Base-by-base conservation (phyloP, 192 early-diverging fungal genomes). In the Umbelopsis sp. region DNA sequence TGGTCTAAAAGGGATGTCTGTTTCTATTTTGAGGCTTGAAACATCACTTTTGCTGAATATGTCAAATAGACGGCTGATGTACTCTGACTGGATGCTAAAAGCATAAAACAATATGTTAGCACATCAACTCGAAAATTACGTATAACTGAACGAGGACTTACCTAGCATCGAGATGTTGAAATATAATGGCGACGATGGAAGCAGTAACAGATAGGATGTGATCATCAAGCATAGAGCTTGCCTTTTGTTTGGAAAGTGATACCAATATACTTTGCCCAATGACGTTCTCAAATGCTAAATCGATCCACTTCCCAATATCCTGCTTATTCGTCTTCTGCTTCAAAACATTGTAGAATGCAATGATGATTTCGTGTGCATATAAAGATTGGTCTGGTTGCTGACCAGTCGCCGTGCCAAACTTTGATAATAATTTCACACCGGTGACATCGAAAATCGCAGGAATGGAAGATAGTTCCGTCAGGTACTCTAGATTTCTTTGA, bases 291-390 rank as follows among this genome's bases (percentile, higher is more conserved):
- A 86, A 56, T 12, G 87, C 44, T 12, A 56, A 45, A 9, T 80
- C 66, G 21, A 84, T 71, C 53, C 81, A 83, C 16, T 72, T 73
- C 5, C 77, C 67, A 38, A 83, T 68, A 54, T 89, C 84, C 0
- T 70, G 41, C 25, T 66, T 36, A 11, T 70, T 32, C 6, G 77
- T 71, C 52, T 83, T 84, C n/a, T 69, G 54, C 29, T 80, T 68
- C 6, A 87, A 47, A 17, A 87, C 51, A 29, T 69, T 70, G 31
- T 82, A 38, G 10, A 91, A 67, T 1, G 88, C 75, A 9, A 66
- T 56, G 16, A 88, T 71, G 16, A 91, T 72, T 9, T 78, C 76
- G 21, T 79, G 71, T 4, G 84, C 76, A 73, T 91, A 91, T 0
- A 71, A 49, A n/a, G 70, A 14, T 41, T 74, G 76, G 2, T 79